Evolutionary conservation across 495 filamentous ascomycete species (phyloP), one percentile per base, ranked within the genome.

Genomic region (Entonaema liquescens): DNA sequence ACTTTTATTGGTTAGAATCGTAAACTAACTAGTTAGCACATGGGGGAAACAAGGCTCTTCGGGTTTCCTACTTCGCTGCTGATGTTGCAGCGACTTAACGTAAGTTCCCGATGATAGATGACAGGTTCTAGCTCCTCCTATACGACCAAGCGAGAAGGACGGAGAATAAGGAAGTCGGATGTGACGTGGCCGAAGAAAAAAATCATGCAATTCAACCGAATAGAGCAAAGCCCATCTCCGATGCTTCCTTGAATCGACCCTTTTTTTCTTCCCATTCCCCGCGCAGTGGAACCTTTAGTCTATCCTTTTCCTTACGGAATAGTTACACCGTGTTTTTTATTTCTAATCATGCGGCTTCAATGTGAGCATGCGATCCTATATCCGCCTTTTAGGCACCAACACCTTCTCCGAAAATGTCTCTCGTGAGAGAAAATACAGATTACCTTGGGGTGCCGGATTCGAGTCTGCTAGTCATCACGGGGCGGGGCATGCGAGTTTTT

Each of bases 91-190:
- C 47, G 52, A 23, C n/a, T 55, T 21, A 21, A 69, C 55, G 61
- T 54, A 59, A 50, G 47, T 73, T 59, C 55, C 55, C 42, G 61
- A 65, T 59, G 65, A 68, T 62, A 49, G 50, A 55, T 73, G 50
- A 31, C 33, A 47, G 9, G 5, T 26, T 59, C 56, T 25, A 58
- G 40, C 33, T 36, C 33, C 26, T 36, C 55, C 23, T 28, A 44
- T 42, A 57, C 50, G 35, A 36, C 66, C 38, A 53, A 55, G 29
- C 50, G 55, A 52, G 31, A 54, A 62, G 29, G 12, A 47, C 40
- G 25, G 40, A 54, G 29, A 57, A 61, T 21, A 55, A 47, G 17
- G 56, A 19, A 4, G 50, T 28, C 49, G 50, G 28, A 65, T 49
- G 23, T 52, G 56, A 64, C 50, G 31, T 65, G 55, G 53, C 54